Evolutionary conservation across 1,284 basidiomycete species (phyloP), one percentile per base, ranked within the genome.

Genomic region (Sutorius eximius): DNA sequence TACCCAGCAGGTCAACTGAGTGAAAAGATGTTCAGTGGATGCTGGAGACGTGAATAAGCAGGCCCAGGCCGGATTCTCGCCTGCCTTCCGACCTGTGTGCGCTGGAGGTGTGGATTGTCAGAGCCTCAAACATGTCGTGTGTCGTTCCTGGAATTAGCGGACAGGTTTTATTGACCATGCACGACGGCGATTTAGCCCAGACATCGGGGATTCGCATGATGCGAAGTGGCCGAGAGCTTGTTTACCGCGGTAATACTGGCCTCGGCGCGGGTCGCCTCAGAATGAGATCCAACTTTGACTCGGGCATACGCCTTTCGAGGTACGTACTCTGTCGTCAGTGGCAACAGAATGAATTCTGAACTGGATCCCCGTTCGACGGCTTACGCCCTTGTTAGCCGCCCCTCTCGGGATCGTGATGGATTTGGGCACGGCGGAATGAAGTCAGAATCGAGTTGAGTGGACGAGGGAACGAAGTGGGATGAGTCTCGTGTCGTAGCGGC

Each of bases 181-280:
- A 49, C 20, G 47, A 61, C 67, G 66, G 67, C 56, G 56, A 67
- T 63, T 65, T 52, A 51, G 49, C 40, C 50, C 52, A 49, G 42
- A 49, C 50, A 40, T 59, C 55, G 61, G 64, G 63, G 67, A 66
- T 66, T 65, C 67, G 53, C 64, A 60, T 53, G 50, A 41, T 55
- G 42, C 52, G 53, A 36, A 43, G 5, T 40, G 53, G 45, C 36
- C 49, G 45, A 51, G 48, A 37, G 30, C 44, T 42, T 38, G 45
- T 49, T 55, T 49, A 24, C 66, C 61, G 61, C 61, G 60, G 61
- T 61, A 29, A 48, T 48, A 63, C 51, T 61, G 47, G 46, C 43
- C 37, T 45, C 45, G 38, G 49, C 45, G 40, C 29, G 36, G 24
- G 43, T 55, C 52, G 15, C 40, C 49, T 43, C 45, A 37, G 38